Base-by-base conservation (phyloP, 306 rosid species). In the Casuarina cunninghamiana region DNA sequence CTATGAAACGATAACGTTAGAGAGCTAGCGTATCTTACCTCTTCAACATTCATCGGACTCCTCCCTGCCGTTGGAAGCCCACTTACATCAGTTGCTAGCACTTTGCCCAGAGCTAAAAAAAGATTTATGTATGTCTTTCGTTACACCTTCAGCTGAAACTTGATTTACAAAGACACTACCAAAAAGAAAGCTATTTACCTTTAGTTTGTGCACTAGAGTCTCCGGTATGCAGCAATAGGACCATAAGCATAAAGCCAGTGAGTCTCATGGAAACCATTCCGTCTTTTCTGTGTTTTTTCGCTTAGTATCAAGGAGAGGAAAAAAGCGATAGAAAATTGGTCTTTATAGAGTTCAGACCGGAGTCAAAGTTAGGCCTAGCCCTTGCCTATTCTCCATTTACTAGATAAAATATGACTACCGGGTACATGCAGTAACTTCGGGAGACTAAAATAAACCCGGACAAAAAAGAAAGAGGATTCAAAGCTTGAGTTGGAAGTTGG, bases 241-340 rank as follows among this genome's bases (percentile, higher is more conserved):
- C 42, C 46, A 83, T 16, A 21, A 81, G 72, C 41, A 79, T 55
- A 75, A 84, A 58, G 83, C 38, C 53, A 62, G 72, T 44, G 71
- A 80, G 81, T 71, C 82, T 85, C 42, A 73, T 6, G 54, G 85
- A 83, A 82, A 73, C 82, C 90, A 86, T 90, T 61, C 57, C 41
- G 62, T 11, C 37, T 78, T 77, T 39, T 73, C 69, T 4, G 19
- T n/a, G 78, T 79, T 42, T 38, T 71, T 75, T 55, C 50, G 79
- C 66, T 82, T n/a, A 48, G 63, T 77, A 71, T 32, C 38, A 65
- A 50, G 45, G 79, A 58, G 76, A 84, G 79, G 88, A 84, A 82
- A 63, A 54, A 12, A 54, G 17, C 16, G 69, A 53, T 75, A 49
- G 72, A 70, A 38, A 73, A 79, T 19, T 74, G 75, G 49, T 70